These are phyloP conservation scores for Pythium graminicola DNA, from an alignment of 352 stramenopile species.

Conservation along the genomic window DNA sequence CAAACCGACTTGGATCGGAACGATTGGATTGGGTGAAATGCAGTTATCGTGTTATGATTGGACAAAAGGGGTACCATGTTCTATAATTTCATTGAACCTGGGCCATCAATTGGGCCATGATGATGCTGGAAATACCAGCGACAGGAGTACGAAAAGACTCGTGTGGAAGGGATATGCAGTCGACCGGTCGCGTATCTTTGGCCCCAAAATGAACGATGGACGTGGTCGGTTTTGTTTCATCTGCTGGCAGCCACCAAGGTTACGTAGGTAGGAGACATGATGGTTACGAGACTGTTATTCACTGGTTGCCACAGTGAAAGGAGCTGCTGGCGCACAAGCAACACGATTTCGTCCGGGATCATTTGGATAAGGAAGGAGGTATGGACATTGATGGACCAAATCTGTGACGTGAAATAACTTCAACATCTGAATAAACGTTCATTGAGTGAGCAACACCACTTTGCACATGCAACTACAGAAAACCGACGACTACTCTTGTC, in stretches of 20 bases:
- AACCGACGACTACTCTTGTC: background rate
- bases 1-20: background rate
- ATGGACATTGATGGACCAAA: background rate
- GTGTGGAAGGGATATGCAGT: too few relatives aligned
- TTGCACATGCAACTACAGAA: background rate
- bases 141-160: too few relatives aligned
- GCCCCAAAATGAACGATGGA: background rate
- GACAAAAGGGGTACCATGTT: background rate
- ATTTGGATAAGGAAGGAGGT: background rate
- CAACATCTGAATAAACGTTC: background rate
- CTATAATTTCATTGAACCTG: too few relatives aligned
- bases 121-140: too few relatives aligned
- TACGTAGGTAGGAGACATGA: background rate
- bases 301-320: too few relatives aligned
- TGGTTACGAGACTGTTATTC: too few relatives aligned
- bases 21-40: background rate
- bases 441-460: background rate
- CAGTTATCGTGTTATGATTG: background rate
- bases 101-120: too few relatives aligned
- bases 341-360: background rate
- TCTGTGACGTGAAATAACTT: conserved; percentile 5
- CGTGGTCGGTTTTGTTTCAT: too few relatives aligned
- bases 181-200: background rate
- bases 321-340: background rate
- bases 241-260: background rate